Evolutionary conservation across 164 flowering plant species (phyloP), one percentile per base, ranked within the genome.

Genomic region (Houttuynia cordata): DNA sequence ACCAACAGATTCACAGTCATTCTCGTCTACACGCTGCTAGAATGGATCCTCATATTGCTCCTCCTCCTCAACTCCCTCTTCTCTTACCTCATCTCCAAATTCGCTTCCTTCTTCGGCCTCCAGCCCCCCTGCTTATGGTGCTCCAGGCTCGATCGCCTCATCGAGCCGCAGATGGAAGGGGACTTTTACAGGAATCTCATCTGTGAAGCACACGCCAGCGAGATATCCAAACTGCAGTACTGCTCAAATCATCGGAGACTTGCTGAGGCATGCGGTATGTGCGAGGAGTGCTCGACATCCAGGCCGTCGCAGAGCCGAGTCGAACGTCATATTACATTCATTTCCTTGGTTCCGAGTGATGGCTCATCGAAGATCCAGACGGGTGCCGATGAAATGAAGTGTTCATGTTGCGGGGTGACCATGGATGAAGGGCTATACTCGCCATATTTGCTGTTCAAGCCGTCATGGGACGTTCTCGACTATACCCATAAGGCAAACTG

Each of bases 51-150:
- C 37, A 30, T 30, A 2, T 30, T 30, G 37, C 13, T 10, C 13
- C 90, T 88, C 47, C 87, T 93, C 20, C 73, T 86, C 42, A 88
- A 93, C 64, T 86, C 96, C 52, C 74, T 90, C 7, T 88, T 87
- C 53, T 90, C 95, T 53, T 85, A 81, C 68, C 70, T 90, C 67
- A 86, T 86, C 67, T 10, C 71, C 45, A 85, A 78, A 63, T 93
- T 82, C 53, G 82, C 97, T 0, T 72, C 75, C 6, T 88, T 75
- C 73, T 88, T 93, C 59, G 99, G 97, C 64, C 87, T 93, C 15
- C 76, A 85, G 67, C 71, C 86, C 13, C 99, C 99, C 20, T 93
- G 99, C 64, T 55, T 78, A 3, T 86, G 81, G 87, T 93, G 99
- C 71, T 78, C 85, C 0, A 78, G 93, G 75, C 69, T 88, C 37